Evolutionary conservation across 2,329 filamentous ascomycete species (phyloP).

Genomic region (Aspergillus jensenii): DNA sequence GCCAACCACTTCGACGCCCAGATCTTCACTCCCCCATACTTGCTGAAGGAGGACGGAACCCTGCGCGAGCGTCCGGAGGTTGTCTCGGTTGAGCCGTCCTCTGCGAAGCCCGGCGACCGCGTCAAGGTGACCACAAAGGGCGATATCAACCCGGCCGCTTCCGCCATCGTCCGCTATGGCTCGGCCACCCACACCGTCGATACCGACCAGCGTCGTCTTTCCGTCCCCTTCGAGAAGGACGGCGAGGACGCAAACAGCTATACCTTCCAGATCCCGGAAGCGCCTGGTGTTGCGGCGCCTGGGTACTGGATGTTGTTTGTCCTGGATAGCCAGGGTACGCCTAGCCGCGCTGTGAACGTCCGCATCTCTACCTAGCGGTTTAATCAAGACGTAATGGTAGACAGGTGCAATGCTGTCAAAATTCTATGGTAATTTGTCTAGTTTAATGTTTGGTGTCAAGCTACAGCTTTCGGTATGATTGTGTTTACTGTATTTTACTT

Average conservation of each 20-base stretch:
- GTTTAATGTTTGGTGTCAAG: too few species aligned
- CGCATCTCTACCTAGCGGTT: background rate
- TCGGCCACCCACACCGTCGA: conserved; percentile 4
- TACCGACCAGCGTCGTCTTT: conserved; percentile 1
- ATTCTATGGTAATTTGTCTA: too few species aligned
- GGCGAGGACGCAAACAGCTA: background rate
- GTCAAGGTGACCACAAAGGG: background rate
- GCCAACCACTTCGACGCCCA: conserved; percentile 57
- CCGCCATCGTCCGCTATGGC: conserved; percentile 44
- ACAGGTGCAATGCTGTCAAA: too few species aligned
- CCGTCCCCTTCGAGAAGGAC: background rate
- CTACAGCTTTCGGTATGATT: too few species aligned
- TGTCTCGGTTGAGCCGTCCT: background rate
- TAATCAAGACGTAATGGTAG: too few species aligned
- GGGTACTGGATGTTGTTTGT: conserved; percentile 5
- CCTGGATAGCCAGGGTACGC: background rate
- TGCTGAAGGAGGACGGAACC: conserved; percentile 35
- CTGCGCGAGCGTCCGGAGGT: background rate
- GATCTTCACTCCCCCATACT: conserved; percentile 58
- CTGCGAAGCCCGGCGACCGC: background rate
- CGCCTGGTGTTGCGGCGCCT: background rate
- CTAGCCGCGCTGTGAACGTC: conserved; percentile 33
- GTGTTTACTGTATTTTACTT: too few species aligned
- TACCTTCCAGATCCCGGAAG: background rate
- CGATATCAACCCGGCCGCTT: conserved; percentile 18